Evolutionary conservation across 331 rosid genomes (phyloP), one percentile per base, ranked within the genome.

Genomic region (Cucumis variabilis): DNA sequence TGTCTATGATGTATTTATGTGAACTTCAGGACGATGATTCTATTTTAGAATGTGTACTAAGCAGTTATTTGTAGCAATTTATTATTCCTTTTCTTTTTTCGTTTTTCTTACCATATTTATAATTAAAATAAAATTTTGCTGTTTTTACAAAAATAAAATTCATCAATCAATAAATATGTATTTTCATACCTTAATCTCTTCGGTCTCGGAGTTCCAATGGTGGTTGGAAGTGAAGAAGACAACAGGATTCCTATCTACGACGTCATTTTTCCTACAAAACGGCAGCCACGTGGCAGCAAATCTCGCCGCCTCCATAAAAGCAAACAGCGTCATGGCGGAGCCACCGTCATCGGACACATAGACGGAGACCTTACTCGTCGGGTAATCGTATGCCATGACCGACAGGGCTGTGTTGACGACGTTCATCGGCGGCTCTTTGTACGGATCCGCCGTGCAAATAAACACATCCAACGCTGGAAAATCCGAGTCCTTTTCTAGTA

Each of bases 341-440:
- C 94, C 93, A 3, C 94, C 92, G 62, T 92, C 94, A 46, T 92
- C 93, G 5, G 92, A 92, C 11, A 91, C 88, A 37, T 89, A 92
- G 6, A 92, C 86, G 0, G 91, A 92, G 2, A 92, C 33, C 88
- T 92, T 92, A 41, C 71, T 89, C 9, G 86, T 23, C 17, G 91
- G 93, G 65, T 90, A 92, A 24, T 91, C 93, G 55, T 87, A 91
- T 14, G 90, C 90, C 91, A 91, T 89, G 11, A 77, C 91, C 15
- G 92, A 91, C 24, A 91, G 30, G 15, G 90, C 92, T 24, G 91
- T 91, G 89, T 90, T 92, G 11, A 91, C 91, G 8, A 89, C 84
- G 63, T 74, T 84, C 85, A 91, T 82, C 24, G 94, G 94, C 11
- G 94, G 93, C 90, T 92, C 93, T 83, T 91, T 92, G 89, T 87